Conservation (phyloP, 257 asterid genomes). For the Parsonsia alboflavescens region DNA sequence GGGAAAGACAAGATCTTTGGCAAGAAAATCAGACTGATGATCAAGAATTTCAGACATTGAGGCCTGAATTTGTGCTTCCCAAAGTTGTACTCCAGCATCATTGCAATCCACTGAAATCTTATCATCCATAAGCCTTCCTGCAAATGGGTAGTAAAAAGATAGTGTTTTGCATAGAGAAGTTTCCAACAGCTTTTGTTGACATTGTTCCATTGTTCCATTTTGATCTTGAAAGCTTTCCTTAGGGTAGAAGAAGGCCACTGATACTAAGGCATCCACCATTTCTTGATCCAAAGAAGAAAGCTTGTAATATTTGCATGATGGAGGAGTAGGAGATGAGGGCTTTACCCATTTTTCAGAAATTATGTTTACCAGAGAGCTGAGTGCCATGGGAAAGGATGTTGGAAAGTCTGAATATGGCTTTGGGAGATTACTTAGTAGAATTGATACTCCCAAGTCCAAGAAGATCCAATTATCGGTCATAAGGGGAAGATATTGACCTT, state of each 20-base stretch:
- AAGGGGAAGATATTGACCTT: too few relatives aligned
- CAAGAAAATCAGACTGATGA: neutral
- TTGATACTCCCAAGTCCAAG: too few relatives aligned
- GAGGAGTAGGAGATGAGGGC: conserved; percentile 16
- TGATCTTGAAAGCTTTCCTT: neutral
- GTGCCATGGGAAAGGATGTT: neutral
- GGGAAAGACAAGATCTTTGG: conserved; percentile 6
- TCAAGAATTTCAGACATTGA: conserved; percentile 4
- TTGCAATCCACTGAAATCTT: conserved; percentile 6
- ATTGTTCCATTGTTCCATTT: too few relatives aligned
- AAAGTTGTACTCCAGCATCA: conserved; percentile 4
- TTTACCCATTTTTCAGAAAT: conserved; percentile 2
- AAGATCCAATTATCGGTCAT: too few relatives aligned
- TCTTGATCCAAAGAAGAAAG: conserved; percentile 18
- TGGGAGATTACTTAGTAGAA: too few relatives aligned
- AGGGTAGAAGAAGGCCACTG: conserved; percentile 16
- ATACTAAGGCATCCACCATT: neutral
- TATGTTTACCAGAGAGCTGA: neutral
- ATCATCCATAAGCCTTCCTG: conserved; percentile 13
- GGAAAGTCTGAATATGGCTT: too few relatives aligned
- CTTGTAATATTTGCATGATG: conserved; percentile 5
- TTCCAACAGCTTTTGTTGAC: neutral
- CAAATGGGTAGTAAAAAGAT: conserved; percentile 8
- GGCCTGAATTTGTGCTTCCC: neutral
- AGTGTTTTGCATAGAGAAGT: conserved; percentile 1